These are phyloP conservation scores for Pneumocystis jirovecii DNA, from an alignment of 1,139 yeast genomes.

Conservation along the genomic window DNA sequence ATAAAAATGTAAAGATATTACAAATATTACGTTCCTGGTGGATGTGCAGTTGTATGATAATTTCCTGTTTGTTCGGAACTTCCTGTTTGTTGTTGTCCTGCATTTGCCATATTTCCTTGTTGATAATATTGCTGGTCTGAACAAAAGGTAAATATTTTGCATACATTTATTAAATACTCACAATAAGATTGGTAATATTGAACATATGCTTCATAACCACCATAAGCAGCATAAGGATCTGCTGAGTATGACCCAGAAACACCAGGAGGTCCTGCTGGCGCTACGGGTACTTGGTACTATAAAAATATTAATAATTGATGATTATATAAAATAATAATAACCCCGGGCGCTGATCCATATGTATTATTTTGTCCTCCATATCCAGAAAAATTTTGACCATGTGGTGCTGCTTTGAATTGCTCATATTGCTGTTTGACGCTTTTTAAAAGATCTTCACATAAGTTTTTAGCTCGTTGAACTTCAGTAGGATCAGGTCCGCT, in stretches of 20 bases:
- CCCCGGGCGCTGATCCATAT: not conserved
- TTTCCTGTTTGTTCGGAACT: not conserved
- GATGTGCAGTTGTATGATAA: not conserved
- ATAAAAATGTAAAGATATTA: not conserved
- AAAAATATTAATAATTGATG: not conserved
- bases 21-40: not conserved
- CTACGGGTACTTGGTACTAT: not conserved
- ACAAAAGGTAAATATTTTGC: not conserved
- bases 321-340: not conserved
- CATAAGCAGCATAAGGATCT: slow-evolving; percentile 18
- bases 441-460: slow-evolving; percentile 24
- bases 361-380: not conserved
- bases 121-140: not conserved
- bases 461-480: slow-evolving; percentile 21
- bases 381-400: slow-evolving; percentile 3
- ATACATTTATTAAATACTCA: not conserved
- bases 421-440: slow-evolving; percentile 22
- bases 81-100: not conserved
- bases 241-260: slow-evolving; percentile 12
- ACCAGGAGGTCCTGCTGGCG: slow-evolving; percentile 8
- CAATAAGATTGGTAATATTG: slow-evolving; percentile 13
- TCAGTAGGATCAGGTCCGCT: slow-evolving; percentile 20
- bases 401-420: slow-evolving; percentile 12
- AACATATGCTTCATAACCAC: slow-evolving; percentile 17
- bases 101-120: not conserved